Conservation (phyloP, 768 basidiomycete species). For the Trametes coccinea region DNA sequence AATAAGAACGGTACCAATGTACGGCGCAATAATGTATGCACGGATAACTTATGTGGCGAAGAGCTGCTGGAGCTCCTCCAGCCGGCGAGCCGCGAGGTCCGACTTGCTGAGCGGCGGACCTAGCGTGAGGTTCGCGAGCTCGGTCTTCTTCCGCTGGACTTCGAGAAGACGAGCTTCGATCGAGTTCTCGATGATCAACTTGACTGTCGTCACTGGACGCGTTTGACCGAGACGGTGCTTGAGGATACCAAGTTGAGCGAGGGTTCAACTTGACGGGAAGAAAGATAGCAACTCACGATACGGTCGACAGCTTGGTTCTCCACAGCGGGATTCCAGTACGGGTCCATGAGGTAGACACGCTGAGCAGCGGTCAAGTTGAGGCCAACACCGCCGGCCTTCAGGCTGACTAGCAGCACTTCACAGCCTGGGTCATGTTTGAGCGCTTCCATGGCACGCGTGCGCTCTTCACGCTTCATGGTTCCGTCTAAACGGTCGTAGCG, state of each 20-base stretch:
- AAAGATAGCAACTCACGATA: constrained; percentile 59
- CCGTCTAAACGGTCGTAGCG: constrained; percentile 92
- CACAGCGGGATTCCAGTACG: constrained; percentile 97
- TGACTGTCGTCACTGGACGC: constrained; percentile 86
- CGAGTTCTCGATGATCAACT: constrained; percentile 90
- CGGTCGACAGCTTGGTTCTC: constrained; percentile 98
- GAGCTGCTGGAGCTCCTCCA: constrained; percentile 83
- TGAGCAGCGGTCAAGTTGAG: constrained; percentile 94
- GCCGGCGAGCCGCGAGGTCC: constrained; percentile 81
- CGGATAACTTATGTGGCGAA: constrained; percentile 43
- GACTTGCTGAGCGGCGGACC: constrained; percentile 85
- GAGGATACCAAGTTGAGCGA: not conserved
- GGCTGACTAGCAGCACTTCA: constrained; percentile 93
- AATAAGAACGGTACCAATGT: constrained; percentile 12
- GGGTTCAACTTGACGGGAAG: not conserved
- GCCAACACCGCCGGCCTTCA: constrained; percentile 97
- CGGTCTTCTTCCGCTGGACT: constrained; percentile 94
- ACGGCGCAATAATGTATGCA: constrained; percentile 17
- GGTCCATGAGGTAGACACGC: constrained; percentile 94
- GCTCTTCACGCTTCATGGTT: constrained; percentile 96
- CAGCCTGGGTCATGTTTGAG: constrained; percentile 87
- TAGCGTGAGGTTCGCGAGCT: constrained; percentile 91
- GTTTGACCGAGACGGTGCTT: constrained; percentile 97
- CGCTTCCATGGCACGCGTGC: constrained; percentile 88
- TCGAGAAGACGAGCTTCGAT: constrained; percentile 92